Base-by-base conservation (phyloP, 805 yeast genomes). In the Metschnikowia drakensbergensis region DNA sequence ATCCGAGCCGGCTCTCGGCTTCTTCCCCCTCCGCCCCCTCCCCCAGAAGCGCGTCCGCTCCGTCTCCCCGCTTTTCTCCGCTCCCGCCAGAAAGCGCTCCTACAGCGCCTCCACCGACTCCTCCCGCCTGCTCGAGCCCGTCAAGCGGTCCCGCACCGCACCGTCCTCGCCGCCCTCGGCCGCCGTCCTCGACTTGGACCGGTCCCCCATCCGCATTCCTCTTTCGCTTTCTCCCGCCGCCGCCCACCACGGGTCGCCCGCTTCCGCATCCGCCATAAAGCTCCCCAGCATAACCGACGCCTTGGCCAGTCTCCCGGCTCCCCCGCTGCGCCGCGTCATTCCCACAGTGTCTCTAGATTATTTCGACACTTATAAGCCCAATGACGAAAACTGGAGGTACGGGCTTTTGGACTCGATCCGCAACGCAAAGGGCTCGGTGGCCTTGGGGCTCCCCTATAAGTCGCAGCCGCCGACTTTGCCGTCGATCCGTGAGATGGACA, bases 271-370 rank as follows among this genome's bases (percentile, higher is more conserved):
- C 13, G 22, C 27, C 30, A 42, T 61, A 26, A 60, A 59, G 4
- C 59, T 71, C 34, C 76, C 77, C 30, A 68, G 71, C 52, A 61
- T 72, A 31, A 55, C 64, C n/a, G 60, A 63, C 10, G 38, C 45
- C 4, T 40, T 40, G 36, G 43, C 32, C 31, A 13, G n/a, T 5
- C n/a, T 40, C n/a, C 43, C 36, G 9, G n/a, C 28, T n/a, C 29
- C 32, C n/a, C 34, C 42, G 3, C 17, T 32, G 7, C 45, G 45
- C 22, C 9, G 5, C 10, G 46, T 41, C 23, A 46, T 35, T 7
- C 76, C 77, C 26, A 70, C 76, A 1, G 72, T 71, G 3, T 69
- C 74, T 8, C 63, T 71, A 42, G 75, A 71, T 48, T 72, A 71
- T 45, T 71, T 70, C 46, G 77, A 72, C 53, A 72, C 77, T 5